phyloP scores from a whole-genome alignment of 2,329 filamentous ascomycete species.

The Albifimbria verrucaria region DNA sequence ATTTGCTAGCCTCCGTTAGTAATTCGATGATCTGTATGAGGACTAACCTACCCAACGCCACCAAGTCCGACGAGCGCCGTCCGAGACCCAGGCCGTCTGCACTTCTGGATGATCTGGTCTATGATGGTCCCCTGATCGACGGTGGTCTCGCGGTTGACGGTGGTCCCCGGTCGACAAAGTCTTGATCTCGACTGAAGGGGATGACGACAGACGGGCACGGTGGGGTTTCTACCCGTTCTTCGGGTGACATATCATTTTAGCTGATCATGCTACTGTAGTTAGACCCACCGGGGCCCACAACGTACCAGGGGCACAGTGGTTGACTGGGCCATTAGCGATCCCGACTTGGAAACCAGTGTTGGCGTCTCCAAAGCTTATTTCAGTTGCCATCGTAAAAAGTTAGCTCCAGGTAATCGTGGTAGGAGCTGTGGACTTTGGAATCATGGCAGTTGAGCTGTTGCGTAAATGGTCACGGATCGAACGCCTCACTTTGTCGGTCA shows the following conservation, averaged over 20 bases:
- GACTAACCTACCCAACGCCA: conserved; percentile 10
- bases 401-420: too few relatives aligned
- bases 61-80: conserved; percentile 11
- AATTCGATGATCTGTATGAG: neutral
- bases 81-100: conserved; percentile 10
- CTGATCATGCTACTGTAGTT: too few relatives aligned
- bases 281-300: too few relatives aligned
- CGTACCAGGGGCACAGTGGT: too few relatives aligned
- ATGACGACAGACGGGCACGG: conserved; percentile 18
- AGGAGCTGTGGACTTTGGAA: too few relatives aligned
- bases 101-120: conserved; percentile 22
- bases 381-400: too few relatives aligned
- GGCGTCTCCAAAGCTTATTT: too few relatives aligned
- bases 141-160: neutral
- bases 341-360: too few relatives aligned
- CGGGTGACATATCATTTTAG: neutral
- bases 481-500: too few relatives aligned
- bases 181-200: conserved; percentile 21
- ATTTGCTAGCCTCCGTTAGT: conserved; percentile 15
- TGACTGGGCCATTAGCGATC: too few relatives aligned
- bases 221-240: conserved; percentile 13
- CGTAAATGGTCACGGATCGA: too few relatives aligned
- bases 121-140: conserved; percentile 13
- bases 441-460: too few relatives aligned
- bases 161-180: conserved; percentile 21